Base-by-base conservation (phyloP, 805 yeast genomes). In the Groenewaldozyma tartarivorans region DNA sequence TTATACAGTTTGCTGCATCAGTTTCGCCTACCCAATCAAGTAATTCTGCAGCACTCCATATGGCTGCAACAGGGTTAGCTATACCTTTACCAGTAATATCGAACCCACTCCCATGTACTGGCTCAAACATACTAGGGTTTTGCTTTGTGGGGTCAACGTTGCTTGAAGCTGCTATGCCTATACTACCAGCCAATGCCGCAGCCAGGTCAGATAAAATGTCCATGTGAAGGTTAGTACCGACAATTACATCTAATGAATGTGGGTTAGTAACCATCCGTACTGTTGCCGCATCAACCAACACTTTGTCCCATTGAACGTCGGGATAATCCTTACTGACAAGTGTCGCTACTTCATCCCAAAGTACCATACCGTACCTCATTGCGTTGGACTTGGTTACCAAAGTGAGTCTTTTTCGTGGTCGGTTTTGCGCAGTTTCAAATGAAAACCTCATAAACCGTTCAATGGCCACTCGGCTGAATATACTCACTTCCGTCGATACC, bases 41-140 rank as follows among this genome's bases (percentile, higher is more conserved):
- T 48, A 48, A 36, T 48, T 47, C 47, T 3, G 48, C 47, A n/a
- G n/a, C n/a, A 17, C 48, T 43, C 51, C 51, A 48, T 20, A 48
- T 38, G 11, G 51, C 39, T 15, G 45, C 50, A n/a, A 47, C 19
- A n/a, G 50, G 50, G 24, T 47, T 46, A 11, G 50, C 49, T 29
- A 45, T 31, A 4, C 50, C 50, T 22, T 43, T 47, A 5, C 50
- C 50, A 20, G 49, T 47, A 19, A 47, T 47, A 31, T 47, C 50
- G 30, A 47, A 47, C 4, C 49, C 50, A 21, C 49, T 41, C 17
- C 50, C 50, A 24, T 46, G 50, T n/a, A 47, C 48, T n/a, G 50
- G 50, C 37, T 47, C 49, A 27, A 47, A 47, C 39, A 47, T 17
- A 11, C 45, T 38, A 2, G 50, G 50, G 19, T 41, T 44, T 27